These are phyloP conservation scores for Boletus reticuloceps DNA, from an alignment of 768 basidiomycete species.

Conservation along the genomic window DNA sequence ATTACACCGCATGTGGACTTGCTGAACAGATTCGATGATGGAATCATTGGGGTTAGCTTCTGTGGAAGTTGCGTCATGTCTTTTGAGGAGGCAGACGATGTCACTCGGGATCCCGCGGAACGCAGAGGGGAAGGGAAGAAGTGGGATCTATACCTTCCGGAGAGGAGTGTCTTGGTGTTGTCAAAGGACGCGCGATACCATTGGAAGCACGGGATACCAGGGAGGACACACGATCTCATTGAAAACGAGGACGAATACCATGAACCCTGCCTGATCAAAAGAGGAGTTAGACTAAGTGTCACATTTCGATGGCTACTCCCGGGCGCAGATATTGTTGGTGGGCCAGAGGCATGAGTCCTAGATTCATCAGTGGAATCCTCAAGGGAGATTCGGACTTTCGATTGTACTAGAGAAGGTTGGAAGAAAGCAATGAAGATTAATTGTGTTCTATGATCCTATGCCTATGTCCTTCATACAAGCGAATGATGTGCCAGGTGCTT, in stretches of 20 bases:
- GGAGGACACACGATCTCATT: slow-evolving; percentile 59
- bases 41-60: slow-evolving; percentile 86
- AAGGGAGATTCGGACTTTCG: not conserved
- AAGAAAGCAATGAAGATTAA: slow-evolving; percentile 23
- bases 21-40: slow-evolving; percentile 79
- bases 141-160: slow-evolving; percentile 67
- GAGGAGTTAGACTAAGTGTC: slow-evolving; percentile 68
- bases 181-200: slow-evolving; percentile 77
- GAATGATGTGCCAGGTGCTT: slow-evolving; percentile 2
- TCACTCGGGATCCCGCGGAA: not conserved
- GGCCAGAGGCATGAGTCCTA: slow-evolving; percentile 26
- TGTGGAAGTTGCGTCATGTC: slow-evolving; percentile 79
- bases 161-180: slow-evolving; percentile 73
- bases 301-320: slow-evolving; percentile 86
- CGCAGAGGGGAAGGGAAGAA: not conserved
- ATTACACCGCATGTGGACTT: slow-evolving; percentile 89
- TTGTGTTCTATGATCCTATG: slow-evolving; percentile 28
- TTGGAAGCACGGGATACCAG: slow-evolving; percentile 88
- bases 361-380: not conserved
- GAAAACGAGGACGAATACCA: slow-evolving; percentile 26
- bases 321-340: slow-evolving; percentile 83
- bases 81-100: slow-evolving; percentile 42
- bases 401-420: not conserved
- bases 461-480: slow-evolving; percentile 17
- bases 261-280: slow-evolving; percentile 40